phyloP scores from a whole-genome alignment of 2,329 filamentous ascomycete genomes.

The Aspergillus sp. region DNA sequence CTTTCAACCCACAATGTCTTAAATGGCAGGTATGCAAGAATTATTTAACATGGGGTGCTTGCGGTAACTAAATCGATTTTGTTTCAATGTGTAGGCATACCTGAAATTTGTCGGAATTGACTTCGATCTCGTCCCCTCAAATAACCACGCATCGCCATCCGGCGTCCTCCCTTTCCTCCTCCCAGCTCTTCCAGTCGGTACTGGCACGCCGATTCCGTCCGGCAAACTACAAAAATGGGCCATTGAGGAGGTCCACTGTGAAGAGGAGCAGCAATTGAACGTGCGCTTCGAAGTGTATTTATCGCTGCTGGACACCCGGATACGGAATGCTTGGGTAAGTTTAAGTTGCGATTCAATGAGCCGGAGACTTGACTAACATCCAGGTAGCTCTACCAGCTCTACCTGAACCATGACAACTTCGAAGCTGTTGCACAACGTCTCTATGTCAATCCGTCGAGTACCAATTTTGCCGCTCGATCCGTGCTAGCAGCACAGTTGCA shows the following conservation, averaged over 20 bases:
- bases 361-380: neutral
- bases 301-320: constrained; percentile 70
- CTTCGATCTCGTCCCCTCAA: constrained; percentile 69
- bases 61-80: constrained; percentile 2
- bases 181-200: constrained; percentile 49
- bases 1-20: constrained; percentile 88
- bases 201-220: constrained; percentile 55
- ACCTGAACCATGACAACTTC: constrained; percentile 70
- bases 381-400: constrained; percentile 71
- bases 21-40: constrained; percentile 78
- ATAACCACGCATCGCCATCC: constrained; percentile 88
- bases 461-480: constrained; percentile 61
- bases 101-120: constrained; percentile 72
- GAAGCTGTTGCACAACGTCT: constrained; percentile 64
- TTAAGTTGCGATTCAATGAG: neutral
- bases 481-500: constrained; percentile 67
- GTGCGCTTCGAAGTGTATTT: constrained; percentile 71
- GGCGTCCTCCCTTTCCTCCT: constrained; percentile 87
- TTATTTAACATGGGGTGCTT: neutral
- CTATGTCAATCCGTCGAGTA: constrained; percentile 66
- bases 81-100: constrained; percentile 62
- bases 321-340: constrained; percentile 83
- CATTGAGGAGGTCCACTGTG: constrained; percentile 49
- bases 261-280: constrained; percentile 53
- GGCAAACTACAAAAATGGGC: constrained; percentile 70